These are phyloP conservation scores for Priceomyces haplophilus DNA, from an alignment of 805 yeast genomes.

Conservation along the genomic window DNA sequence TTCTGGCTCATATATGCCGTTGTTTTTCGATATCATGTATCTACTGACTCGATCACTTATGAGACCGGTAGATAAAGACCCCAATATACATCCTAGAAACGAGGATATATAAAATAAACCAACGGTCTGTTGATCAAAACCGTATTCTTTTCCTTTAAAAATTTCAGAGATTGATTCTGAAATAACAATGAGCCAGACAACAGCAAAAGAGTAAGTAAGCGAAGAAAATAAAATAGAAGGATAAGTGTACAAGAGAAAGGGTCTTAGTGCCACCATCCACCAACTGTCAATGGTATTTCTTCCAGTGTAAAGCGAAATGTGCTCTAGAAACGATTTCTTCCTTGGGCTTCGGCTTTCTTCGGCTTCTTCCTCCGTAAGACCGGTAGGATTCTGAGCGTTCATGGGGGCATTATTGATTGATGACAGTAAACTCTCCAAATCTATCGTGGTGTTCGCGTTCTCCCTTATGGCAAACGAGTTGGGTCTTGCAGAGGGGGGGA, in stretches of 20 bases:
- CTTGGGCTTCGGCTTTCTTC: conserved; percentile 1
- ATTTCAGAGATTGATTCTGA: conserved; percentile 54
- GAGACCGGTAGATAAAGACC: conserved; percentile 53
- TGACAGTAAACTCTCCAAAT: background rate
- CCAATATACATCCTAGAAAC: conserved; percentile 55
- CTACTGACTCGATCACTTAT: conserved; percentile 49
- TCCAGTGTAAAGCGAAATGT: conserved; percentile 47
- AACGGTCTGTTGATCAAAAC: conserved; percentile 42
- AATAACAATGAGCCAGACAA: conserved; percentile 62
- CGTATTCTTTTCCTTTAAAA: conserved; percentile 44
- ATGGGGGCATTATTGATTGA: background rate
- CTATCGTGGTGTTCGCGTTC: background rate
- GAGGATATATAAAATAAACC: conserved; percentile 57
- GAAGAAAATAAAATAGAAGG: conserved; percentile 53
- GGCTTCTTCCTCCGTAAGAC: conserved; percentile 7
- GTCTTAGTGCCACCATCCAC: conserved; percentile 56
- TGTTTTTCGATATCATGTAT: conserved; percentile 40
- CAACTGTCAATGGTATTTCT: conserved; percentile 47
- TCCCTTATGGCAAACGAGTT: conserved; percentile 26
- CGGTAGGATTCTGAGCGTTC: conserved; percentile 9
- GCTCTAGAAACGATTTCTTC: conserved; percentile 20
- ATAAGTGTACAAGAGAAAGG: conserved; percentile 48
- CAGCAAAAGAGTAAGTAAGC: conserved; percentile 52
- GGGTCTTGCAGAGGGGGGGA: conserved; percentile 25
- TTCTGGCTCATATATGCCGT: conserved; percentile 63